These are phyloP conservation scores for Dactylella cylindrospora DNA, from an alignment of 2,329 filamentous ascomycete species.

Conservation along the genomic window DNA sequence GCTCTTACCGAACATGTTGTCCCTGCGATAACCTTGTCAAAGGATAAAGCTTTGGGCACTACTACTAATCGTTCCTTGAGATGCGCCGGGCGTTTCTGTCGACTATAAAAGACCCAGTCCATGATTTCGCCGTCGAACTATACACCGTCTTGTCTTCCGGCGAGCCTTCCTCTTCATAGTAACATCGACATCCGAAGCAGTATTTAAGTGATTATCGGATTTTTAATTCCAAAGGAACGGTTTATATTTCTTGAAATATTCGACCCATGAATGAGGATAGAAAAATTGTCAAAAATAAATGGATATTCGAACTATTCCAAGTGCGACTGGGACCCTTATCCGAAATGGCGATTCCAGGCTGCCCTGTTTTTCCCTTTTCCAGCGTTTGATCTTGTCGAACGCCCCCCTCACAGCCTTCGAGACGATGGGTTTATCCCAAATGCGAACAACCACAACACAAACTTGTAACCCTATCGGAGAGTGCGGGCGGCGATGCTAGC, in stretches of 20 bases:
- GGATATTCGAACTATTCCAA: conserved; percentile 29
- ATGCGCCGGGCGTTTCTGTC: conserved; percentile 42
- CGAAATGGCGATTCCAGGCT: too few relatives aligned
- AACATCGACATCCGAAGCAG: conserved; percentile 33
- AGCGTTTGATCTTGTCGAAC: conserved; percentile 32
- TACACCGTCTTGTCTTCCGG: conserved; percentile 44
- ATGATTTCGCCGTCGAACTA: conserved; percentile 45
- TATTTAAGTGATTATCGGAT: conserved; percentile 25
- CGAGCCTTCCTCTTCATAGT: conserved; percentile 44
- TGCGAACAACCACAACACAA: conserved; percentile 43
- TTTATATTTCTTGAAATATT: conserved; percentile 27
- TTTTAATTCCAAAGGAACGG: conserved; percentile 20
- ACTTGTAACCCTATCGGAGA: conserved; percentile 26
- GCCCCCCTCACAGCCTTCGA: conserved; percentile 24
- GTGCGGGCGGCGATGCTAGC: not conserved
- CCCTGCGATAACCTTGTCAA: conserved; percentile 43
- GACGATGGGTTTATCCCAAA: conserved; percentile 41
- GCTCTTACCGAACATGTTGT: conserved; percentile 42
- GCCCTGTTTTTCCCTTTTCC: conserved; percentile 20
- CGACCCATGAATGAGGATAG: not conserved
- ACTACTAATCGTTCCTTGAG: conserved; percentile 42
- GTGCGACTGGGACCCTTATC: conserved; percentile 9
- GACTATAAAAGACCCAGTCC: conserved; percentile 45
- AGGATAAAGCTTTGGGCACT: conserved; percentile 40
- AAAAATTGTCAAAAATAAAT: conserved; percentile 14